Conservation (phyloP, 2,329 filamentous ascomycete genomes). For the Knufia fluminis region DNA sequence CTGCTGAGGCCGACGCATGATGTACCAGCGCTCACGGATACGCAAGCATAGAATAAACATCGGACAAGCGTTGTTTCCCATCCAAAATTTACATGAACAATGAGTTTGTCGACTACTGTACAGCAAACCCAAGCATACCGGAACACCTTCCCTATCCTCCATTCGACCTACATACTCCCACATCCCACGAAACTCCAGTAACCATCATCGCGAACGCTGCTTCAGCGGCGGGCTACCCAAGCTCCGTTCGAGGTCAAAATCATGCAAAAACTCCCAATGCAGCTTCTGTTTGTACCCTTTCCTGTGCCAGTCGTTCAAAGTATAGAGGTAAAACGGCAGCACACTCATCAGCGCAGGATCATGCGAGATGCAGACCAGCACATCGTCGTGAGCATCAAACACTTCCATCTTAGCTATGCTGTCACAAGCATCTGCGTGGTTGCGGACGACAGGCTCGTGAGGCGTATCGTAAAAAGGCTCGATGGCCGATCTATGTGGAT, state of each 20-base stretch:
- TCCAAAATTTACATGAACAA: too few species aligned
- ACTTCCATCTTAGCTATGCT: slow-evolving; percentile 15
- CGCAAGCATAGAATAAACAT: too few species aligned
- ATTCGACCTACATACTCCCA: too few species aligned
- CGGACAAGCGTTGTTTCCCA: too few species aligned
- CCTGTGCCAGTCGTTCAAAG: slow-evolving; percentile 24
- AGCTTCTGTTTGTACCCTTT: slow-evolving; percentile 23
- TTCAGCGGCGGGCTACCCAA: neutral
- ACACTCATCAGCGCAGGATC: slow-evolving; percentile 23
- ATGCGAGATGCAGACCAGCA: slow-evolving; percentile 26
- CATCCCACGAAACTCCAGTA: neutral
- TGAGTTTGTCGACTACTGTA: too few species aligned
- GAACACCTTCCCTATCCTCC: too few species aligned
- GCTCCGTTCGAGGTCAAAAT: slow-evolving; percentile 10
- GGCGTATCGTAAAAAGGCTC: slow-evolving; percentile 21
- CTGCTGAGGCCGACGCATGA: too few species aligned
- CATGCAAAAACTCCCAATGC: slow-evolving; percentile 15
- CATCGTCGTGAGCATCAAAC: slow-evolving; percentile 23
- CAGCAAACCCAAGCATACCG: too few species aligned
- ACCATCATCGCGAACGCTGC: neutral
- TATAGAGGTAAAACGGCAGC: slow-evolving; percentile 22
- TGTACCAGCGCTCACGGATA: too few species aligned
- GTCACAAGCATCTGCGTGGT: slow-evolving; percentile 6
- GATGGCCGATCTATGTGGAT: slow-evolving; percentile 17
- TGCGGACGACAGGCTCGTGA: slow-evolving; percentile 7